Base-by-base conservation (phyloP, 352 stramenopile species). In the Globisporangium echinulatum region DNA sequence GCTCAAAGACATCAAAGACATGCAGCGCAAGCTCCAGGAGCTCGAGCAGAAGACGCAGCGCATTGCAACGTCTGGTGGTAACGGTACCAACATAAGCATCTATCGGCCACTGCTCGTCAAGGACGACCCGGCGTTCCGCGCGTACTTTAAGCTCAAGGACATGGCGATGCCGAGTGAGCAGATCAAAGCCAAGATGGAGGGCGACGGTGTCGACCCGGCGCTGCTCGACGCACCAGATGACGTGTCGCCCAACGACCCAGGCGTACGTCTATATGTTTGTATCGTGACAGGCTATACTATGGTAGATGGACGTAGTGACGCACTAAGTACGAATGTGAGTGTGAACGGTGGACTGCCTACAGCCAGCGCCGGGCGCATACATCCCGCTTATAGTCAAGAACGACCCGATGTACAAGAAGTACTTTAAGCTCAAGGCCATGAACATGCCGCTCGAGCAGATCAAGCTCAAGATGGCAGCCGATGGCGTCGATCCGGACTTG, bases 401-500 rank as follows among this genome's bases (percentile, higher is more conserved):
- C 40, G 86, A 96, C 57, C 76, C 82, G 10, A 83, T 66, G 38
- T 89, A 90, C 55, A 83, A 81, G 49, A 92, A 91, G 63, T 96
- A 92, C 63, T 93, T 94, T 63, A 90, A 94, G 69, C 70, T 96
- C 38, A 92, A 91, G 66, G 67, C 54, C 13, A 85, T 94, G 80
- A 71, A 82, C 65, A 92, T 96, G 85, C 71, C 84, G 0, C 49
- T 87, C 13, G 78, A 90, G 17, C 77, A 94, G 49, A 92, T 96
- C 64, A 92, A 90, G 58, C 58, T 92, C 55, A 92, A 94, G 64
- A 96, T 96, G 81, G 77, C 92, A 59, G 76, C 75, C 0, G 87
- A 94, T 13, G 83, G 85, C 7, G 61, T 93, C 0, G 80, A 93
- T 49, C 70, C 86, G 1, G 58, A 69, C 13, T 58, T 93, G 37